These are phyloP conservation scores for Mucor sp. DNA, from an alignment of 371 early-diverging fungal species.

Conservation along the genomic window DNA sequence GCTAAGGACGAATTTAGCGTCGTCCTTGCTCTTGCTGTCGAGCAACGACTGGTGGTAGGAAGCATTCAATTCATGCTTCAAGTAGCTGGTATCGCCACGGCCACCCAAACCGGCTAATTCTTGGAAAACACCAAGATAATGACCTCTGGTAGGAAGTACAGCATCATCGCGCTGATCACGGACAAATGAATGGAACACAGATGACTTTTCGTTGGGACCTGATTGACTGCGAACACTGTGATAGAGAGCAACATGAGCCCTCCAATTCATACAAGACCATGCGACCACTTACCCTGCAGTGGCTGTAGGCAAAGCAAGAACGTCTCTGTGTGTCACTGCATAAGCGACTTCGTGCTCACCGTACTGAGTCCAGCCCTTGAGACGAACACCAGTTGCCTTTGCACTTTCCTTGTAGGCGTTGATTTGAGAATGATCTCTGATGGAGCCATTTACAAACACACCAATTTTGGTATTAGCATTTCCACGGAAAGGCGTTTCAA, in stretches of 20 bases:
- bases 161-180: slow-evolving; percentile 76
- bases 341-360: slow-evolving; percentile 73
- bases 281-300: slow-evolving; percentile 51
- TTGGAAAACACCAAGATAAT: slow-evolving; percentile 54
- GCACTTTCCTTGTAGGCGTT: slow-evolving; percentile 35
- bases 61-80: slow-evolving; percentile 73
- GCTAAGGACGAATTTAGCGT: slow-evolving; percentile 42
- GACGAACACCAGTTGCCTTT: slow-evolving; percentile 32
- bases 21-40: background rate
- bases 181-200: slow-evolving; percentile 66
- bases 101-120: slow-evolving; percentile 60
- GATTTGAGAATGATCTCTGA: slow-evolving; percentile 45
- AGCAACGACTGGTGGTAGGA: slow-evolving; percentile 36
- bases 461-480: slow-evolving; percentile 38
- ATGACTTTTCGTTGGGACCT: slow-evolving; percentile 81
- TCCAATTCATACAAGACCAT: slow-evolving; percentile 30
- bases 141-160: slow-evolving; percentile 75
- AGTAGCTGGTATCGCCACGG: slow-evolving; percentile 79
- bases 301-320: slow-evolving; percentile 66
- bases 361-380: slow-evolving; percentile 44
- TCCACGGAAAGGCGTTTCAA: slow-evolving; percentile 39
- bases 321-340: slow-evolving; percentile 72
- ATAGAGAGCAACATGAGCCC: background rate
- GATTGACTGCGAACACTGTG: slow-evolving; percentile 81
- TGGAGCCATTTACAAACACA: slow-evolving; percentile 37